A percentile compares a stretch with the other conserved stretches of the same genome.
Evolutionary conservation across 495 filamentous ascomycete species (phyloP).

Genomic region (Chaetomium cochliodes): DNA sequence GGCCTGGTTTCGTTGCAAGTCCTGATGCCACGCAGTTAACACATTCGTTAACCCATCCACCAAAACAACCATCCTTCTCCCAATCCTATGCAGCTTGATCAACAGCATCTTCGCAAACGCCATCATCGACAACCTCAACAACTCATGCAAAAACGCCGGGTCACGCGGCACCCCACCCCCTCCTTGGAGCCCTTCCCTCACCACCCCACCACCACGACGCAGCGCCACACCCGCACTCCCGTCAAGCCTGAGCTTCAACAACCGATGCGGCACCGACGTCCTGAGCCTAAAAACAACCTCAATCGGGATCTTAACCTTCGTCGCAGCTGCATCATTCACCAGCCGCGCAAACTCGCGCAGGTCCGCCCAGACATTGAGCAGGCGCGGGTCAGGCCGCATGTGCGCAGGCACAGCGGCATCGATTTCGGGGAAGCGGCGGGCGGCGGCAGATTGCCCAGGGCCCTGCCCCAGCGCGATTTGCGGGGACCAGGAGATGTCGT

Average conservation of each 20-base stretch:
- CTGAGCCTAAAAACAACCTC: not conserved
- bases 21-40: not conserved
- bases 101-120: constrained; percentile 20
- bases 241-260: not conserved
- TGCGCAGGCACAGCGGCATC: not conserved
- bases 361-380: constrained; percentile 24
- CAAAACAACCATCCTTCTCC: constrained; percentile 13
- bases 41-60: not conserved
- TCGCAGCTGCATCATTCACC: not conserved
- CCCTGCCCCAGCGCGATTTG: constrained; percentile 1
- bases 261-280: constrained; percentile 11
- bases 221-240: not conserved
- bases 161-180: no score
- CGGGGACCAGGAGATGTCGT: constrained; percentile 10
- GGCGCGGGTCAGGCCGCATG: constrained; percentile 7
- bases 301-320: not conserved
- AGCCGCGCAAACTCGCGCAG: constrained; percentile 18
- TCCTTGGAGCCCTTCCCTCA: no score
- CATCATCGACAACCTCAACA: constrained; percentile 14
- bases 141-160: not conserved
- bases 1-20: not conserved
- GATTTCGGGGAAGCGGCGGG: not conserved
- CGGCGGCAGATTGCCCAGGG: not conserved
- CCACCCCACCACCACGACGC: not conserved
- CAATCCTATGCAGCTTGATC: constrained; percentile 11